Percentiles rank a stretch among this genome's conserved stretches.
Conservation (phyloP, 371 early-diverging fungal species). For the Lichtheimia corymbifera region DNA sequence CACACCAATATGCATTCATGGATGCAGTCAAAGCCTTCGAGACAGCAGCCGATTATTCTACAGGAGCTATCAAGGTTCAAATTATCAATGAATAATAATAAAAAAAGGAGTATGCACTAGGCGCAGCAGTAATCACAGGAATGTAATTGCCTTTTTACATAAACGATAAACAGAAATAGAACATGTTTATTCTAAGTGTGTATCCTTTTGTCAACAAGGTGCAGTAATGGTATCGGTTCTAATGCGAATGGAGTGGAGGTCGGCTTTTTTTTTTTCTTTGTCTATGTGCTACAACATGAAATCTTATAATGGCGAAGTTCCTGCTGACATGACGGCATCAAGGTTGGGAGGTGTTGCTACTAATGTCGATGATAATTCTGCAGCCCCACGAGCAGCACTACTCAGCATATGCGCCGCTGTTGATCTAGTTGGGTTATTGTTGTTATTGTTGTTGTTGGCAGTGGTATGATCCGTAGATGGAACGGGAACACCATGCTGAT, state of each 20-base stretch:
- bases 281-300: too few species aligned
- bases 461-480: not conserved
- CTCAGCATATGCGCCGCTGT: not conserved
- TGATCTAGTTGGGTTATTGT: not conserved
- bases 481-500: not conserved
- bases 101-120: too few species aligned
- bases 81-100: constrained; percentile 30
- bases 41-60: constrained; percentile 33
- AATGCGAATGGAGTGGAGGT: too few species aligned
- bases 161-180: too few species aligned
- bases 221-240: too few species aligned
- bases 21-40: constrained; percentile 47
- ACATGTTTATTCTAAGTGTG: too few species aligned
- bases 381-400: too few species aligned
- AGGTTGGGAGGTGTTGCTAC: constrained; percentile 36
- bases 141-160: too few species aligned
- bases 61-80: constrained; percentile 46
- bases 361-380: constrained; percentile 30
- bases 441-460: not conserved
- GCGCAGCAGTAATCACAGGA: too few species aligned
- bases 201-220: too few species aligned
- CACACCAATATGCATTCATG: constrained; percentile 35
- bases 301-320: too few species aligned
- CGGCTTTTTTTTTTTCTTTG: too few species aligned
- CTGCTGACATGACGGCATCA: constrained; percentile 14